Base-by-base conservation (phyloP, 2,329 filamentous ascomycete species). In the Xylariales sp. region DNA sequence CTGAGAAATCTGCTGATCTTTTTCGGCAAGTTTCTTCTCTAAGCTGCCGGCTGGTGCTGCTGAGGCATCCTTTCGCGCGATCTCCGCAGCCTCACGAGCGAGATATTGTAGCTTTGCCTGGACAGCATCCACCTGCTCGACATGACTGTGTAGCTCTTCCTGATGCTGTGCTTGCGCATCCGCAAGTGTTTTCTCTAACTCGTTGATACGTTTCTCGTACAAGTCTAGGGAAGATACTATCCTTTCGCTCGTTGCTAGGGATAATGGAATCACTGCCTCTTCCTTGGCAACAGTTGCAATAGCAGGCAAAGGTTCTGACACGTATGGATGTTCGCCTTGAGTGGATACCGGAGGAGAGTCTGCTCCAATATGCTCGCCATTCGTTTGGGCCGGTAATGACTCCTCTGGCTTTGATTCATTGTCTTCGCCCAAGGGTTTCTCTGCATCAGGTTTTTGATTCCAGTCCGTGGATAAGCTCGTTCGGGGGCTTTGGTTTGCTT, bases 101-200 rank as follows among this genome's bases (percentile, higher is more conserved):
- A 98, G 68, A 54, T 94, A 96, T 48, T 90, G 84, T 19, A 98
- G 67, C 56, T 98, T 97, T 6, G 88, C 81, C 59, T 97, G 88
- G 2, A 98, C 66, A 4, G 90, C 85, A 66, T 98, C 93, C 39
- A 96, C 93, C 24, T 85, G 81, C 62, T 98, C 93, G 6, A 91
- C 75, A 45, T 95, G 88, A 33, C 75, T 76, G 52, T 93, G 81
- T 28, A 89, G 74, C 57, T 97, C 93, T 50, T 93, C 87, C 41
- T 91, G 83, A 47, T 87, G 78, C 44, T 81, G 75, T 23, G 37
- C 72, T 63, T 53, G 69, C 54, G 52, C 44, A 12, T 62, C 60
- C 28, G 62, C 54, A 20, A 62, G 43, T 13, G 54, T 47, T 5
- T 54, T 58, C 37, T 65, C 59, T 5, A 66, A 48, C 30, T 66